Percentiles rank a stretch among this genome's conserved stretches.
phyloP scores from a whole-genome alignment of 768 basidiomycete genomes.

The Rhodotorula graminis region DNA sequence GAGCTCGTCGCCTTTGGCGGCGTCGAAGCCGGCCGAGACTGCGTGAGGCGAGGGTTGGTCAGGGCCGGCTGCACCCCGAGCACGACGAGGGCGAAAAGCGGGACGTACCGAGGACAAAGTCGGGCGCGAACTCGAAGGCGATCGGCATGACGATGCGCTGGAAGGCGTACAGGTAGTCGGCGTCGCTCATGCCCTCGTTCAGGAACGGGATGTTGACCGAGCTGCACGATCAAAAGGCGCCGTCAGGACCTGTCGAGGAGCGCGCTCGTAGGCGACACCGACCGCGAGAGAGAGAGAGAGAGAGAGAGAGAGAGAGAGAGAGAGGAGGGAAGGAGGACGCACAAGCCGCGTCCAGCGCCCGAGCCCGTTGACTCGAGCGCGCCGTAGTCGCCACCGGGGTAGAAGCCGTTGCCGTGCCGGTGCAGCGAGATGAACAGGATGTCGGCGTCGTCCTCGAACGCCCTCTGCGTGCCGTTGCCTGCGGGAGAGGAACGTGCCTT shows the following conservation, averaged over 20 bases:
- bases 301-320: no score
- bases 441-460: constrained; percentile 85
- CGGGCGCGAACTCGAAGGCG: constrained; percentile 90
- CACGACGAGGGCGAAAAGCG: no score
- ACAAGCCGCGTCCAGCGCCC: constrained; percentile 72
- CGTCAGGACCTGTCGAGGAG: not conserved
- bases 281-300: no score
- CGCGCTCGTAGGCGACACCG: no score
- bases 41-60: not conserved
- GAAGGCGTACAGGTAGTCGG: constrained; percentile 94
- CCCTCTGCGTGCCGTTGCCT: constrained; percentile 97
- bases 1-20: constrained; percentile 83
- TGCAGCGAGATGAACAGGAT: constrained; percentile 93
- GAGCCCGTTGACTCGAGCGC: constrained; percentile 78
- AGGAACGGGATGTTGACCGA: constrained; percentile 98
- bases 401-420: constrained; percentile 91
- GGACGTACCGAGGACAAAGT: constrained; percentile 83
- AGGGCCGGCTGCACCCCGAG: not conserved
- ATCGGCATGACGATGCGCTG: constrained; percentile 95
- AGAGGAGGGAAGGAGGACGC: constrained; percentile 49
- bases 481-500: not conserved
- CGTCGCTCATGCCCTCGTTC: constrained; percentile 76
- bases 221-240: constrained; percentile 49
- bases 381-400: constrained; percentile 88
- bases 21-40: constrained; percentile 99